Conservation (phyloP, 208 protist genomes). For the Crithidia mellificae region DNA sequence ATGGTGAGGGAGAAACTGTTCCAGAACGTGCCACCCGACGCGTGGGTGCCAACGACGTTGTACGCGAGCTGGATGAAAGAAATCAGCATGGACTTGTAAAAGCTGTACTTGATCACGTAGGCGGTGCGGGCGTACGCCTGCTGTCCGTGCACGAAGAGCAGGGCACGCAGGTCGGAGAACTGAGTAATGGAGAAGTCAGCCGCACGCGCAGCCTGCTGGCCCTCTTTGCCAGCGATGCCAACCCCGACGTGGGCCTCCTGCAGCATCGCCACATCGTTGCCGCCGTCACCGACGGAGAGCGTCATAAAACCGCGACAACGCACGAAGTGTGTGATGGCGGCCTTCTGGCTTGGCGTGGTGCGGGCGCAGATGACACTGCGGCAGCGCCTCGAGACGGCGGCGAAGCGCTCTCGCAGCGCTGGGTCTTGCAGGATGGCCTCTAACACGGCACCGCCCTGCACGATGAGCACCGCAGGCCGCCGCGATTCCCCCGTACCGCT, state of each 20-base stretch:
- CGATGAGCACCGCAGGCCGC: constrained; percentile 39
- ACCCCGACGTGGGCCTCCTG: constrained; percentile 93
- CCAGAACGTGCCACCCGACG: constrained; percentile 90
- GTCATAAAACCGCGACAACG: constrained; percentile 63
- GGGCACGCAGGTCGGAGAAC: constrained; percentile 90
- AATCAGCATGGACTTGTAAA: constrained; percentile 97
- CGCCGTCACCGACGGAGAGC: constrained; percentile 95
- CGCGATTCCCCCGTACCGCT: background rate
- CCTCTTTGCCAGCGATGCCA: constrained; percentile 92
- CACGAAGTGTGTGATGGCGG: constrained; percentile 82
- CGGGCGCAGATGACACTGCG: constrained; percentile 94
- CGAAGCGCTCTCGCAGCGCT: constrained; percentile 46
- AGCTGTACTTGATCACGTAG: constrained; percentile 96
- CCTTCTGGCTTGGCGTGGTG: constrained; percentile 95
- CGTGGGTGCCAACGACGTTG: constrained; percentile 65
- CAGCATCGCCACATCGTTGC: constrained; percentile 96
- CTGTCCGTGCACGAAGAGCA: constrained; percentile 96
- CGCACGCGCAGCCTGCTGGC: constrained; percentile 90
- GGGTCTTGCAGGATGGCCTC: constrained; percentile 66
- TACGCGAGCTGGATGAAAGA: constrained; percentile 92
- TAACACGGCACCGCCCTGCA: constrained; percentile 70
- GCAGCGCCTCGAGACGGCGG: constrained; percentile 57
- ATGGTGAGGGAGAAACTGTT: constrained; percentile 86
- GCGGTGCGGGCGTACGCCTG: constrained; percentile 91
- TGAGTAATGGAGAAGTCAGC: constrained; percentile 94